Conservation (phyloP, 2,329 filamentous ascomycete genomes). For the Aspergillus phoenicis region DNA sequence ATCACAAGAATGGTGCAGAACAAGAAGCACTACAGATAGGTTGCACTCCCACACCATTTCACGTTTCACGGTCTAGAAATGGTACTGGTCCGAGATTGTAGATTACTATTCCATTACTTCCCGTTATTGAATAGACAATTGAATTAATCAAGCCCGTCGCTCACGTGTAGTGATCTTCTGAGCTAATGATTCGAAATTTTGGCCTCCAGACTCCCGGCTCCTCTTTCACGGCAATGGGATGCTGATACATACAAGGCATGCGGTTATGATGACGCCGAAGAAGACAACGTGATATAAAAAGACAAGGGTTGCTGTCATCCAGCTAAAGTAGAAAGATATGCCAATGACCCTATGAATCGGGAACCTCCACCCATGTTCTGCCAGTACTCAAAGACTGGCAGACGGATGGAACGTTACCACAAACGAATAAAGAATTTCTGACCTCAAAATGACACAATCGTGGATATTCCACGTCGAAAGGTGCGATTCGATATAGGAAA, state of each 20-base stretch:
- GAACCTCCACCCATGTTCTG: neutral
- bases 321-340: neutral
- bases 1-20: too few relatives aligned
- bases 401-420: neutral
- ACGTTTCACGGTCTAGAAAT: too few relatives aligned
- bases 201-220: slow-evolving; percentile 20
- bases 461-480: neutral
- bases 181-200: slow-evolving; percentile 16
- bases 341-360: neutral
- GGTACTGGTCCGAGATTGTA: too few relatives aligned
- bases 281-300: neutral
- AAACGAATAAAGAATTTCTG: neutral
- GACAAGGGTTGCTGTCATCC: neutral
- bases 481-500: neutral
- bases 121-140: neutral
- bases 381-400: neutral
- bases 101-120: neutral
- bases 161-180: neutral
- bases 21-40: too few relatives aligned
- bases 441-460: neutral
- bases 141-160: neutral
- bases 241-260: slow-evolving; percentile 13
- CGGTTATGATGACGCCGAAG: slow-evolving; percentile 8
- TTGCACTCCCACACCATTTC: too few relatives aligned
- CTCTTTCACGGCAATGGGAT: slow-evolving; percentile 7